Evolutionary conservation across 2,329 filamentous ascomycete genomes (phyloP).

Genomic region (Emmonsia crescens): DNA sequence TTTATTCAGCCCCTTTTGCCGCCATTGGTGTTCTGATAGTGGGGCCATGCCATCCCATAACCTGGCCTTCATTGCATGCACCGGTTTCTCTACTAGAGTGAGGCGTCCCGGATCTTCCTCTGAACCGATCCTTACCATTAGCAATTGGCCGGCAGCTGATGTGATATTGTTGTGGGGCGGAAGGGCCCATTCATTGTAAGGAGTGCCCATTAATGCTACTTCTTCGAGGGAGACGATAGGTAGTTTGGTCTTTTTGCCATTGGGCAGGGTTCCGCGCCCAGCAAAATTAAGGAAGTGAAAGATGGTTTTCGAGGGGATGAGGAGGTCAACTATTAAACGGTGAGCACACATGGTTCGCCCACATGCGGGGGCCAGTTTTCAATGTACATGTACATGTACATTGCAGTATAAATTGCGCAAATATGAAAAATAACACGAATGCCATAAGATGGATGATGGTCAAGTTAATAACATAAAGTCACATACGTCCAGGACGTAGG

Average conservation of each 20-base stretch:
- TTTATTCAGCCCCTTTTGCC: conserved; percentile 14
- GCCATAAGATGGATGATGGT: background rate
- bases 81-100: conserved; percentile 16
- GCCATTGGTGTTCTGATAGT: conserved; percentile 18
- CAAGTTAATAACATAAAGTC: background rate
- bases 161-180: background rate
- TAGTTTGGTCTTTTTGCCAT: conserved; percentile 12
- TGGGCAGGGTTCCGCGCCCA: conserved; percentile 9
- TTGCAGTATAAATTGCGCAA: background rate
- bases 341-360: background rate
- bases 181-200: conserved; percentile 3
- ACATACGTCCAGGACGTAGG: background rate
- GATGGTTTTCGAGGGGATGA: conserved; percentile 19
- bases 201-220: background rate
- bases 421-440: no score
- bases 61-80: conserved; percentile 17
- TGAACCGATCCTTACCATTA: conserved; percentile 12
- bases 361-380: background rate
- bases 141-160: conserved; percentile 1
- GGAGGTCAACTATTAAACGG: conserved; percentile 16
- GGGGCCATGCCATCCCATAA: conserved; percentile 20
- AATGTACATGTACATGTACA: background rate
- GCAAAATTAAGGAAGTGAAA: conserved; percentile 14
- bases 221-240: conserved; percentile 9
- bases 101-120: conserved; percentile 10